Conservation (phyloP, 345 rosid genomes). For the Citrus australasica region DNA sequence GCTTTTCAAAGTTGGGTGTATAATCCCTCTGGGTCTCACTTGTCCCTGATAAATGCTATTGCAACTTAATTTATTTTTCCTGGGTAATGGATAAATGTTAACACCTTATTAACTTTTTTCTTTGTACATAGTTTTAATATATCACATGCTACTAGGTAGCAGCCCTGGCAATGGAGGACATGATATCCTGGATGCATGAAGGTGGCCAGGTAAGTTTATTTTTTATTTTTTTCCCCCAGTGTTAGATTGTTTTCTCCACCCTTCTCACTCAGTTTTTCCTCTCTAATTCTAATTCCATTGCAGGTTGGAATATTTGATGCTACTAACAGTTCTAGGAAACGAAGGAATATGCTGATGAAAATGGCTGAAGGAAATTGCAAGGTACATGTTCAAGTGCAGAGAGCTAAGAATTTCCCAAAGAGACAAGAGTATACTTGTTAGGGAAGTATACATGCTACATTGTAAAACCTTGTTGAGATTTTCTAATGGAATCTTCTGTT, state of each 20-base stretch:
- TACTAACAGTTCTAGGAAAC: conserved; percentile 74
- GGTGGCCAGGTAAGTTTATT: conserved; percentile 88
- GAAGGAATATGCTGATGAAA: conserved; percentile 99
- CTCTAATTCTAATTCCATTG: conserved; percentile 17
- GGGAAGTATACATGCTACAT: neutral
- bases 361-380: conserved; percentile 99
- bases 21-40: neutral
- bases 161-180: conserved; percentile 98
- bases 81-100: conserved; percentile 27
- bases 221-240: neutral
- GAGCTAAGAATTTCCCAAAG: conserved; percentile 4
- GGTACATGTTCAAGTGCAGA: conserved; percentile 40
- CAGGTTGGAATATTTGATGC: conserved; percentile 99
- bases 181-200: conserved; percentile 99
- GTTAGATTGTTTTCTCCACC: neutral
- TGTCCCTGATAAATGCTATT: conserved; percentile 4
- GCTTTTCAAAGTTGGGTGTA: neutral
- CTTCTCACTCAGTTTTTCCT: neutral
- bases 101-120: conserved; percentile 52
- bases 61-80: conserved; percentile 23
- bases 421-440: conserved; percentile 2
- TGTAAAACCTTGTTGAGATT: neutral
- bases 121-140: conserved; percentile 75
- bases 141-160: conserved; percentile 95
- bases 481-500: neutral